Base-by-base conservation (phyloP, 371 early-diverging fungal genomes). In the Neoconidiobolus thromboides region DNA sequence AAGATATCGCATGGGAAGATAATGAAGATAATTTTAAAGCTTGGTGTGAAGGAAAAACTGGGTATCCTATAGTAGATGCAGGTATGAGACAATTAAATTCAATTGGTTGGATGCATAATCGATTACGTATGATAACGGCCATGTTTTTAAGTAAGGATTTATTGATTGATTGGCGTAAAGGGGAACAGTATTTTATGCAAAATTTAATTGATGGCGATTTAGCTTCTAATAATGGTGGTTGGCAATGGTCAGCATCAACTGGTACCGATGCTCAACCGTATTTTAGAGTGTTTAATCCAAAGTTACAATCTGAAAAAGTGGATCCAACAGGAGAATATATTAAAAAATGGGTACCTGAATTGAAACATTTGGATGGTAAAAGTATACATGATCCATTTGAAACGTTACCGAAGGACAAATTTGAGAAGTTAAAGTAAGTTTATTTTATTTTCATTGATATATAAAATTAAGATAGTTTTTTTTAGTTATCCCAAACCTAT, bases 51-150 rank as follows among this genome's bases (percentile, higher is more conserved):
- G 83, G 83, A 2, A 69, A 68, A 61, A 83, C 82, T 0, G 83
- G 86, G 3, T 85, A 71, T 66, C 83, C 83, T 2, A 75, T 85
- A 48, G 83, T 82, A 3, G 83, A 83, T 67, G 82, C 86, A n/a
- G 81, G 69, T 0, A 77, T 79, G 76, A 65, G 74, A 15, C 77
- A 82, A 62, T 64, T 85, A 26, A 64, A 66, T 14, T 59, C 47
- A 1, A 70, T 66, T 0, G 81, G 82, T 12, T 79, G 76, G 73
- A 78, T 85, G 80, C 79, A 80, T 64, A 82, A 85, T 62, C 71
- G 83, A 2, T 58, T 74, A 14, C 69, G 86, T 7, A 82, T 83
- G 82, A 70, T 80, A 48, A 73, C 67, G 0, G 78, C 82, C 4
- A 76, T 68, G 62, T 86, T 86, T 65, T 66, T 86, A n/a, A 69